Evolutionary conservation across 2,329 filamentous ascomycete genomes (phyloP).

Genomic region (Diaporthe citrichinensis): DNA sequence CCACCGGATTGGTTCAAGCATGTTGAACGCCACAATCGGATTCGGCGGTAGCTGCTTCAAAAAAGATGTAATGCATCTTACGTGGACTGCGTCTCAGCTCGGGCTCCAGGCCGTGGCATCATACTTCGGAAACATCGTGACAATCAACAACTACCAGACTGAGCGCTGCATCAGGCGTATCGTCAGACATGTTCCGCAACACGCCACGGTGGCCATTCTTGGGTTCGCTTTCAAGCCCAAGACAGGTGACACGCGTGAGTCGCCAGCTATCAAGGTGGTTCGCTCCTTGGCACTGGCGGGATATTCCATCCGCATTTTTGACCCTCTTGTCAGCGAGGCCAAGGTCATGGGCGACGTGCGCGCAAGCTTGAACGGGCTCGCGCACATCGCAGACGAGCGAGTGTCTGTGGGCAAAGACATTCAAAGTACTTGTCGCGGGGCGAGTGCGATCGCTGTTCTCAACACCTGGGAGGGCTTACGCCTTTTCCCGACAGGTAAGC

Average conservation of each 20-base stretch:
- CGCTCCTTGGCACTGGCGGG: neutral
- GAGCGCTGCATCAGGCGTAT: neutral
- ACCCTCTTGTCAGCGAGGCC: neutral
- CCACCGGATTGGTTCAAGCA: neutral
- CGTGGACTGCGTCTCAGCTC: neutral
- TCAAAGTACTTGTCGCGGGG: neutral
- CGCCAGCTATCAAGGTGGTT: neutral
- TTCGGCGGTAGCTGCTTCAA: slow-evolving; percentile 1
- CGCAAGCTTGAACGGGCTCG: neutral
- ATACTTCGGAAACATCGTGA: neutral
- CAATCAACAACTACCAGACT: neutral
- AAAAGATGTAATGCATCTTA: neutral
- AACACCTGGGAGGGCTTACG: neutral
- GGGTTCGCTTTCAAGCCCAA: neutral
- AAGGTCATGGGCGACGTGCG: neutral
- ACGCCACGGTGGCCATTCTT: neutral
- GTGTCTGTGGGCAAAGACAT: neutral
- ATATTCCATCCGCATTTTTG: neutral
- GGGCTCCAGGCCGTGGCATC: neutral
- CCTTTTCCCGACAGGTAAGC: neutral
- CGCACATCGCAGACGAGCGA: neutral
- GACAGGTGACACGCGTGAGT: neutral
- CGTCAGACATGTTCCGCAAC: neutral
- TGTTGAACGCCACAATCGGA: neutral
- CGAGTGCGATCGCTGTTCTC: neutral